Evolutionary conservation across 2,329 filamentous ascomycete genomes (phyloP).

Genomic region (Colletotrichum navitas): DNA sequence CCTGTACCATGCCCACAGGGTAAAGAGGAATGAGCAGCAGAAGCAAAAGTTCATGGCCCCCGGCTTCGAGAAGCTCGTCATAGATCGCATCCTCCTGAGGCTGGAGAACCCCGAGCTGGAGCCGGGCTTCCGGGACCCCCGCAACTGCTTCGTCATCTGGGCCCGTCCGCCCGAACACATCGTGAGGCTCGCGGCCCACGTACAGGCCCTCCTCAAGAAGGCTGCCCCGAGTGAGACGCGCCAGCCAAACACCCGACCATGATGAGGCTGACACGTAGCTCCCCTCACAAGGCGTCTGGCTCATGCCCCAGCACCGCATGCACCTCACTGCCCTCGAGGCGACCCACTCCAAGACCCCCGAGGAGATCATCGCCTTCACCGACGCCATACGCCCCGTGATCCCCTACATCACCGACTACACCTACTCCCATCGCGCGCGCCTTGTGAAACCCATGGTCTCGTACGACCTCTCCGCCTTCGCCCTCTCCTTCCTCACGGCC

Average conservation of each 20-base stretch:
- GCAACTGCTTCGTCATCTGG: conserved; percentile 91
- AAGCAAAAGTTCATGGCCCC: conserved; percentile 77
- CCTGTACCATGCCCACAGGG: conserved; percentile 80
- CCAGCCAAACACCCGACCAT: neutral
- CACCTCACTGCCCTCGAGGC: conserved; percentile 91
- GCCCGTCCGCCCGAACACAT: conserved; percentile 83
- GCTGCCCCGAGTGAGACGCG: conserved; percentile 75
- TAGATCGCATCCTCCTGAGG: conserved; percentile 81
- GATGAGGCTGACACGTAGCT: neutral
- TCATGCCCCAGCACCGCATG: conserved; percentile 82
- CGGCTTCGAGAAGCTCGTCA: conserved; percentile 76
- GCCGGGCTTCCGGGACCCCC: conserved; percentile 78
- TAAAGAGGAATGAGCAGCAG: conserved; percentile 81
- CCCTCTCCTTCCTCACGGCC: conserved; percentile 88
- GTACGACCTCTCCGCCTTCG: conserved; percentile 87
- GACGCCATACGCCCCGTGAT: conserved; percentile 68
- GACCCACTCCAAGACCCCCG: conserved; percentile 79
- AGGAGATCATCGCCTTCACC: conserved; percentile 76
- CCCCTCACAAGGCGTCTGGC: conserved; percentile 76
- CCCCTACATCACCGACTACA: conserved; percentile 73
- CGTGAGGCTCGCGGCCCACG: conserved; percentile 71
- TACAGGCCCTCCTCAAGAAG: conserved; percentile 76
- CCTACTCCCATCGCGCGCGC: conserved; percentile 75
- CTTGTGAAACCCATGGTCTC: conserved; percentile 87
- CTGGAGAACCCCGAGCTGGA: conserved; percentile 74